Conservation (phyloP, 257 asterid genomes). For the Solanum bulbocastanum region DNA sequence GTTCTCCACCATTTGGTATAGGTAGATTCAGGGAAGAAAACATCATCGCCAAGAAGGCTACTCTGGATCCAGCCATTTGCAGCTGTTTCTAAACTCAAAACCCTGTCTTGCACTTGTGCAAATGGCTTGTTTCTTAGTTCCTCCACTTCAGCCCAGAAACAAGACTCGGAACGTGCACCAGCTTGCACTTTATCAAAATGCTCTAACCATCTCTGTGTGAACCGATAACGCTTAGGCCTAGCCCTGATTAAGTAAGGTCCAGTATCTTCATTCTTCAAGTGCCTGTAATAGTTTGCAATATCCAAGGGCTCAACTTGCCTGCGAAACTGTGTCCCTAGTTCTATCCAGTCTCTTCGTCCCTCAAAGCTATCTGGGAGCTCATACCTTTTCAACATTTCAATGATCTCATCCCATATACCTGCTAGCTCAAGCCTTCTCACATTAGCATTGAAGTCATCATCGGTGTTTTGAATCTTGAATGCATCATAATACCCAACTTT, state of each 20-base stretch:
- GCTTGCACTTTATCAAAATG: conserved; percentile 40
- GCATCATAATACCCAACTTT: conserved; percentile 74
- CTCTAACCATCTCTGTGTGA: conserved; percentile 72
- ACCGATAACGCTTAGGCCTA: conserved; percentile 59
- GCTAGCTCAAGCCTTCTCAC: conserved; percentile 56
- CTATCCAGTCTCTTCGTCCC: conserved; percentile 64
- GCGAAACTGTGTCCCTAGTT: conserved; percentile 57
- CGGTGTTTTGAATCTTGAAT: conserved; percentile 54
- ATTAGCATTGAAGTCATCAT: conserved; percentile 51
- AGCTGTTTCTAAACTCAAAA: conserved; percentile 40
- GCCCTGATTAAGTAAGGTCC: conserved; percentile 77
- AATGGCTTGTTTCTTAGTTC: conserved; percentile 44
- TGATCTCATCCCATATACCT: conserved; percentile 69
- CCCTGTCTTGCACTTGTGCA: conserved; percentile 25
- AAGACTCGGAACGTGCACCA: conserved; percentile 44
- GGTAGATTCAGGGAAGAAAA: conserved; percentile 66
- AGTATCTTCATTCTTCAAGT: conserved; percentile 60
- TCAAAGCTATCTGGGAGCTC: conserved; percentile 89
- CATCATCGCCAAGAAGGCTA: conserved; percentile 33
- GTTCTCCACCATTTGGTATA: conserved; percentile 77
- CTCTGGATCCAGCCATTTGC: conserved; percentile 27
- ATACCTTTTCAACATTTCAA: conserved; percentile 60
- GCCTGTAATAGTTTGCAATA: conserved; percentile 80
- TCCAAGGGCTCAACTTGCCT: conserved; percentile 78
- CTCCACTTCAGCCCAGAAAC: conserved; percentile 93